A percentile compares a stretch with the other conserved stretches of the same genome.
Evolutionary conservation across 192 early-diverging fungal species (phyloP).

Genomic region (Coemansia guatemalensis): DNA sequence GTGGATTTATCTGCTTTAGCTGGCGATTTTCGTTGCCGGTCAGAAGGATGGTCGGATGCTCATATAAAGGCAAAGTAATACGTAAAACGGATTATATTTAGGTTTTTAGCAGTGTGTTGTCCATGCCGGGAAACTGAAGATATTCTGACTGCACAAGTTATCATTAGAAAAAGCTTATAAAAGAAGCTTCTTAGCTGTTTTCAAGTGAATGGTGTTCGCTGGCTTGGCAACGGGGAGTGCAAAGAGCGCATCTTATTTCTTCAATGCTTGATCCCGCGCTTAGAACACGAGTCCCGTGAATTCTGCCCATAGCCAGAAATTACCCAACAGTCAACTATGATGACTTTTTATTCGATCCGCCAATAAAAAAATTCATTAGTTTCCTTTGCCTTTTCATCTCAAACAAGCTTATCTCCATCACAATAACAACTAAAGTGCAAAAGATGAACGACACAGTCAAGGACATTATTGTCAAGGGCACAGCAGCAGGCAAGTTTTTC

Average conservation of each 20-base stretch:
- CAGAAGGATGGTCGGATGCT: no score
- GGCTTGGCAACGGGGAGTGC: neutral
- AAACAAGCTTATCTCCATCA: neutral
- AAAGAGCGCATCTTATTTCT: neutral
- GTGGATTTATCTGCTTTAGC: no score
- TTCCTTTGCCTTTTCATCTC: slow-evolving; percentile 4
- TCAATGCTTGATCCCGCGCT: neutral
- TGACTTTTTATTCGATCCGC: neutral
- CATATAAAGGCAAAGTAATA: neutral
- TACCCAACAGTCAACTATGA: neutral
- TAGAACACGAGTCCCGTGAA: neutral
- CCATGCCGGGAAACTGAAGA: neutral
- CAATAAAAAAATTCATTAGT: neutral
- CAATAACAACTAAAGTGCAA: neutral
- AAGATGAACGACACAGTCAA: slow-evolving; percentile 51
- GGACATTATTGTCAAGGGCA: slow-evolving; percentile 41
- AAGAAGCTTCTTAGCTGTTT: no score
- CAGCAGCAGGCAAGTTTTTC: slow-evolving; percentile 38
- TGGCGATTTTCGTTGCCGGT: no score
- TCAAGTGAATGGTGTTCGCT: neutral
- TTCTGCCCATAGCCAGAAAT: neutral
- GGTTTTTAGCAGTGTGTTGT: neutral
- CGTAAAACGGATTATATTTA: neutral
- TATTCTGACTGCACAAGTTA: neutral
- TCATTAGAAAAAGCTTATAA: no score